Evolutionary conservation across 208 protist species (phyloP), one percentile per base, ranked within the genome.

Genomic region (Trypanosoma melophagium): DNA sequence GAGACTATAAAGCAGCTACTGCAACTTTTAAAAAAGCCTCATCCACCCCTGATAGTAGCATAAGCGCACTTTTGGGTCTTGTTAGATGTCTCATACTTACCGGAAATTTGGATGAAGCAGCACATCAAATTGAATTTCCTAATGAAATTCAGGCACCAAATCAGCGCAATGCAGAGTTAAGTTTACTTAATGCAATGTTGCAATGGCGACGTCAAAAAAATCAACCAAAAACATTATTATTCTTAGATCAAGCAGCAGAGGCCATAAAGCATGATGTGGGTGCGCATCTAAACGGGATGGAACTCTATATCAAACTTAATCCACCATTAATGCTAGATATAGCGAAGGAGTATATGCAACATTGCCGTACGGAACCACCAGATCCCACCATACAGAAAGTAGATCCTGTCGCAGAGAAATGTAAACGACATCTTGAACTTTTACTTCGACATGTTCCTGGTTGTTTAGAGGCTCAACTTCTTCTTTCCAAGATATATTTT

Each of bases 291-390:
- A 51, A 59, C 3, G 77, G 71, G 13, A 83, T 91, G 56, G 77
- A 87, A 28, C 80, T 90, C 60, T 95, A 90, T 58, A 76, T 83
- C 10, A 69, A 69, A 42, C 86, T 96, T 41, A 95, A 97, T 61
- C 77, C 80, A 45, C 87, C 76, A 24, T 66, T 97, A 17, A 77
- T 97, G 77, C 60, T 97, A 7, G 76, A 86, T 60, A 81, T 98
- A 22, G 89, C 86, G 13, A 72, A 79, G 50, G 84, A 94, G 67
- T 97, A 95, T 66, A 79, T 97, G 58, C 80, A 91, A 66, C 89
- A 94, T 73, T 85, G 81, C 62, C 88, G 85, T 65, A 90, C 83
- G 17, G 94, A 97, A 76, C 93, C 96, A 9, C 79, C 90, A 35
- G 87, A 95, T 51, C 82, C 86, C 24, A 64, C 76, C 12, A 79